These are phyloP conservation scores for Botryotinia convoluta DNA, from an alignment of 2,329 filamentous ascomycete species.

Conservation along the genomic window DNA sequence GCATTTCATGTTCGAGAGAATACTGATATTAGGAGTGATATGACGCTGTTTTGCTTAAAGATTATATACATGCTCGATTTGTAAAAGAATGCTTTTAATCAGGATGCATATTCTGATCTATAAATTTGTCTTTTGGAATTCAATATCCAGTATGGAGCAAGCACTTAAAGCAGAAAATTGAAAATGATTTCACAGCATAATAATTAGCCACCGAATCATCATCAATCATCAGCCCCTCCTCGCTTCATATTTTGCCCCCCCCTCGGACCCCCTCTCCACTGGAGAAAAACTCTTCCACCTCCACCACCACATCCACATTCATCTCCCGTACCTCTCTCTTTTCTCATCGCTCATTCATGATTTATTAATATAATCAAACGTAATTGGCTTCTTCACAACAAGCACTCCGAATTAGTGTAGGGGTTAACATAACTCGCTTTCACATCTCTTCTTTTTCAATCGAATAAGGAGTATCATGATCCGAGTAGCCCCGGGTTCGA, in stretches of 20 bases:
- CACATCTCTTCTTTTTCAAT: not conserved
- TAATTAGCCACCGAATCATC: not conserved
- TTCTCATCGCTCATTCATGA: not conserved
- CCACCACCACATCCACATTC: not conserved
- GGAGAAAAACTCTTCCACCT: not conserved
- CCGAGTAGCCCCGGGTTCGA: slow-evolving; percentile 13
- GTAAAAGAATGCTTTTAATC: not conserved
- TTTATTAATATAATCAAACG: not conserved
- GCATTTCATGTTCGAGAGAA: not conserved
- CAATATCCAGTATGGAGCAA: not conserved
- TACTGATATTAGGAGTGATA: not conserved
- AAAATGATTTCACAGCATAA: not conserved
- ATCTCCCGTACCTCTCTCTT: not conserved
- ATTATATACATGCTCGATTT: not conserved
- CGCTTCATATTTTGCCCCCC: not conserved
- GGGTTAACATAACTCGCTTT: slow-evolving; percentile 13
- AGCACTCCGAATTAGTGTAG: slow-evolving; percentile 5
- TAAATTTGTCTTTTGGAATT: not conserved
- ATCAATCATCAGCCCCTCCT: not conserved
- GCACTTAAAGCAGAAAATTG: not conserved
- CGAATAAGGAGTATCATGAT: not conserved
- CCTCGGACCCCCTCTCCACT: not conserved
- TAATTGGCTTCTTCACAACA: fast-evolving
- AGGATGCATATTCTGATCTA: not conserved
- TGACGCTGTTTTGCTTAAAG: not conserved